A percentile compares a stretch with the other conserved stretches of the same genome.
phyloP scores from a whole-genome alignment of 371 early-diverging fungal genomes.

The Mortierella sp. region DNA sequence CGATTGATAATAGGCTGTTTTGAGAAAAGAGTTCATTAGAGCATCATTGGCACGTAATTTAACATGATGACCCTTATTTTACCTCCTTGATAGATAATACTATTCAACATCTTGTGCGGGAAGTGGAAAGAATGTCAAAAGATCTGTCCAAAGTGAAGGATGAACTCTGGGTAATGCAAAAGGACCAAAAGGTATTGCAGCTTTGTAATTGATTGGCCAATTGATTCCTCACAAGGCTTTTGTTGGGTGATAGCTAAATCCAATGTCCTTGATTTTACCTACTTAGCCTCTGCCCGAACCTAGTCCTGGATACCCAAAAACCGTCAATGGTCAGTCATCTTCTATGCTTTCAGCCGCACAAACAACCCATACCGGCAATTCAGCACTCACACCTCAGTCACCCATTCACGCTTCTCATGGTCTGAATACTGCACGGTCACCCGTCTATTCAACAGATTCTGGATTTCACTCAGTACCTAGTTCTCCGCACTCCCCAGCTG shows the following conservation, averaged over 20 bases:
- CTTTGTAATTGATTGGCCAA: not conserved
- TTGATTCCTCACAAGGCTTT: not conserved
- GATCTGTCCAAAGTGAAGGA: slow-evolving; percentile 54
- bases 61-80: not conserved
- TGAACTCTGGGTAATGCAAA: slow-evolving; percentile 51
- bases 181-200: slow-evolving; percentile 42
- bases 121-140: slow-evolving; percentile 48
- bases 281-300: slow-evolving; percentile 59
- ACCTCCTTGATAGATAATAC: slow-evolving; percentile 35
- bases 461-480: slow-evolving; percentile 55
- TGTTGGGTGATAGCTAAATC: not conserved
- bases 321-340: slow-evolving; percentile 36
- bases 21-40: not conserved
- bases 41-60: not conserved
- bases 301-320: slow-evolving; percentile 51
- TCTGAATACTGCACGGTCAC: slow-evolving; percentile 21
- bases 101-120: slow-evolving; percentile 52
- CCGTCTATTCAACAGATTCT: slow-evolving; percentile 39
- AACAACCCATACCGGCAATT: slow-evolving; percentile 16
- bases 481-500: slow-evolving; percentile 50
- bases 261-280: not conserved
- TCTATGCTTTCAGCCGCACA: slow-evolving; percentile 34
- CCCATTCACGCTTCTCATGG: slow-evolving; percentile 29
- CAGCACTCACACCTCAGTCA: slow-evolving; percentile 34
- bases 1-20: too few species aligned